Evolutionary conservation across 805 yeast genomes (phyloP).

Genomic region (Cyberlindnera bimundalis): DNA sequence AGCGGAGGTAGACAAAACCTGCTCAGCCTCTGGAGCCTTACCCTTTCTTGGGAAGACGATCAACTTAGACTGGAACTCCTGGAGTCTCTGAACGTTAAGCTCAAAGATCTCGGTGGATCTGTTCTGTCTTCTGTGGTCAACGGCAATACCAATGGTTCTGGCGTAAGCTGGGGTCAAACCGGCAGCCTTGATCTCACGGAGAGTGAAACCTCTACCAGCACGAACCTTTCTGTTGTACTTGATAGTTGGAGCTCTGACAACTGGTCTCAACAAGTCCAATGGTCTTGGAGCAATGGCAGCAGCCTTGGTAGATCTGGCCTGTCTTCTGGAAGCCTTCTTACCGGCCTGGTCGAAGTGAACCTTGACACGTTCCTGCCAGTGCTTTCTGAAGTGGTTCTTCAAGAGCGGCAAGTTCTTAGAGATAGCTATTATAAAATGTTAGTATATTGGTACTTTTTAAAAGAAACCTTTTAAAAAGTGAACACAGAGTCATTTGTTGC

Average conservation of each 20-base stretch:
- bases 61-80: conserved; percentile 93
- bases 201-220: conserved; percentile 99
- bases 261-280: conserved; percentile 92
- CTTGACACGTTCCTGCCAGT: conserved; percentile 99
- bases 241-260: conserved; percentile 98
- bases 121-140: conserved; percentile 99
- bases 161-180: conserved; percentile 93
- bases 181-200: conserved; percentile 97
- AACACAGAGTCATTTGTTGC: neutral
- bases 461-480: neutral
- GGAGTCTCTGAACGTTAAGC: conserved; percentile 91
- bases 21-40: conserved; percentile 75
- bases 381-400: conserved; percentile 99
- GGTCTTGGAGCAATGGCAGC: conserved; percentile 98
- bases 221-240: conserved; percentile 99
- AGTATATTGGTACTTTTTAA: neutral
- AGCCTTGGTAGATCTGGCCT: conserved; percentile 89
- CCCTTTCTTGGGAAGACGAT: conserved; percentile 94
- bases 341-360: conserved; percentile 99
- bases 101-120: conserved; percentile 94
- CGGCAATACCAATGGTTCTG: conserved; percentile 97
- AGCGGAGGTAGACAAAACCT: conserved; percentile 69
- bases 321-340: conserved; percentile 96
- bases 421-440: conserved; percentile 56
- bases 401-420: conserved; percentile 97